Conservation (phyloP, 768 basidiomycete genomes). For the Rhodotorula paludigena region DNA sequence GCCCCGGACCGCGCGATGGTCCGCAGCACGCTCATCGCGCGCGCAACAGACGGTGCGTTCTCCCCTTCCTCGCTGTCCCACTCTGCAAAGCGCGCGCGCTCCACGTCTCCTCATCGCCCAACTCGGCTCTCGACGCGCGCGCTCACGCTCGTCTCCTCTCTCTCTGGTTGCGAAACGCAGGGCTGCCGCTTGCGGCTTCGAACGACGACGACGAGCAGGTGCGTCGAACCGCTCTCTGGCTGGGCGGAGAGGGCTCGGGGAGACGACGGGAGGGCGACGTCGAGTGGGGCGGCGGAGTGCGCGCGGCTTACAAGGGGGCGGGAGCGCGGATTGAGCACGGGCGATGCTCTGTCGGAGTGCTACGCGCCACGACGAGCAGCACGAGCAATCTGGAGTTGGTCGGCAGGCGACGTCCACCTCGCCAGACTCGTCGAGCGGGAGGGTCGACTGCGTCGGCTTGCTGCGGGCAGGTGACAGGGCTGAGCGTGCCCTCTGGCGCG, state of each 20-base stretch:
- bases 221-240: constrained; percentile 26
- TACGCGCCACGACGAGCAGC: too few species aligned
- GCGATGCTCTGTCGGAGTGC: too few species aligned
- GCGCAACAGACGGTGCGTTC: constrained; percentile 31
- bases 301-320: too few species aligned
- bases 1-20: constrained; percentile 24
- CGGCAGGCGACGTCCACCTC: too few species aligned
- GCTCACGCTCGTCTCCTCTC: not conserved
- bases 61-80: not conserved
- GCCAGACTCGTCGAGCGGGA: too few species aligned
- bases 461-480: too few species aligned
- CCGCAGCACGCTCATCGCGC: constrained; percentile 33
- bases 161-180: not conserved
- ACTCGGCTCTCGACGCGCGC: not conserved
- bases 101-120: not conserved
- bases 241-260: not conserved
- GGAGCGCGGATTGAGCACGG: too few species aligned
- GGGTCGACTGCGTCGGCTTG: too few species aligned
- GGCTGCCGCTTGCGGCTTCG: constrained; percentile 39
- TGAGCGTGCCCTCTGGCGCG: too few species aligned
- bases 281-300: too few species aligned
- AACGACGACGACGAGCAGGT: constrained; percentile 93
- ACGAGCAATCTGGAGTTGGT: too few species aligned
- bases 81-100: too few species aligned
- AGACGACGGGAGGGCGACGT: not conserved